phyloP scores from a whole-genome alignment of 768 basidiomycete genomes.

The Russula brevipes region DNA sequence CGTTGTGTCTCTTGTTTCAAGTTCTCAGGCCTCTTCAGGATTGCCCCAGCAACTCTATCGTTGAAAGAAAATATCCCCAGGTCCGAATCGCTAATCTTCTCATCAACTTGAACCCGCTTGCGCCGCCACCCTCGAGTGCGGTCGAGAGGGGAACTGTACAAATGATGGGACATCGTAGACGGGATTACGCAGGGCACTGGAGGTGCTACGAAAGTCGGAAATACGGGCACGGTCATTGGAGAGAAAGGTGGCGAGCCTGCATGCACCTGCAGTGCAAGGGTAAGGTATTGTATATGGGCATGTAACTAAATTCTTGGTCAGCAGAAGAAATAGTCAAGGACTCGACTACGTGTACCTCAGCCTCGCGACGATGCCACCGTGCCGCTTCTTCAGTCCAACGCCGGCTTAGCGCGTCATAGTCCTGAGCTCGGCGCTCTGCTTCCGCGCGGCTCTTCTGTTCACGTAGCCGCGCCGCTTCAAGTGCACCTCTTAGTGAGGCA shows the following conservation, averaged over 20 bases:
- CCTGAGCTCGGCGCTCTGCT: conserved; percentile 15
- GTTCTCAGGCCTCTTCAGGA: not conserved
- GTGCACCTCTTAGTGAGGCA: conserved; percentile 21
- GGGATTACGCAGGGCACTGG: not conserved
- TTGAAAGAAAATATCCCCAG: not conserved
- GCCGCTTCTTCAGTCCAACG: conserved; percentile 9
- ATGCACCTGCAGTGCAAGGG: not conserved
- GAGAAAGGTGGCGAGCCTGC: not conserved
- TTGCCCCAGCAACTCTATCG: not conserved
- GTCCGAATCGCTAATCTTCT: not conserved
- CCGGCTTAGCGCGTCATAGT: not conserved
- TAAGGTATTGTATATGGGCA: not conserved
- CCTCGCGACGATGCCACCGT: conserved; percentile 1
- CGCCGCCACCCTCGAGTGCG: not conserved
- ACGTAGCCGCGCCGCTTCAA: conserved; percentile 23
- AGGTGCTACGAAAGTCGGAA: not conserved
- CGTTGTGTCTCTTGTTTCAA: not conserved
- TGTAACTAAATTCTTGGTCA: not conserved
- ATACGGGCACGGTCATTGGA: not conserved
- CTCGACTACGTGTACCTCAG: conserved; percentile 1
- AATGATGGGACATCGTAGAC: not conserved
- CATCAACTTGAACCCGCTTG: not conserved
- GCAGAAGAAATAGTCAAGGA: not conserved
- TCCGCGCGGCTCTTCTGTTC: conserved; percentile 19
- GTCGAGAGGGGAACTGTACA: not conserved